A percentile compares a stretch with the other conserved stretches of the same genome.
These are phyloP conservation scores for Glebionis coronaria DNA, from an alignment of 129 eudicot species.

Conservation along the genomic window DNA sequence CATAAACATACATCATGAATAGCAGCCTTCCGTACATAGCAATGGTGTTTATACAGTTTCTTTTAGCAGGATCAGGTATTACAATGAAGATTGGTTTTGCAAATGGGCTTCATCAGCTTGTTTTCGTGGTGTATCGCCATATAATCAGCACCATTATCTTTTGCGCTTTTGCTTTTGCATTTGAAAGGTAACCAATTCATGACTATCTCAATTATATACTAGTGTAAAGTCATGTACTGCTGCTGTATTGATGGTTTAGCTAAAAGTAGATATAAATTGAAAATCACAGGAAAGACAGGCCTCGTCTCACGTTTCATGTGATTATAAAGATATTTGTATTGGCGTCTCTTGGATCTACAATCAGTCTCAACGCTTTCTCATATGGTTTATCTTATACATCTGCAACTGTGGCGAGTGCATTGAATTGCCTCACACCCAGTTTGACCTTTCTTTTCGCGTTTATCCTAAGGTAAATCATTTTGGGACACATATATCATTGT, in stretches of 20 bases:
- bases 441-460: conserved; percentile 16
- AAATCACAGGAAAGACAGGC: conserved; percentile 17
- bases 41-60: conserved; percentile 24
- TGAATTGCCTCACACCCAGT: conserved; percentile 22
- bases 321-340: conserved; percentile 19
- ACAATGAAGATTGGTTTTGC: conserved; percentile 21
- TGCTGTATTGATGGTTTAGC: no score
- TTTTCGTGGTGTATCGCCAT: conserved; percentile 28
- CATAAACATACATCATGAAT: background rate
- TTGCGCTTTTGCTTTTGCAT: conserved; percentile 22
- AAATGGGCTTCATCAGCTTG: conserved; percentile 27
- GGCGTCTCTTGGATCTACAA: conserved; percentile 24
- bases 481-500: no score
- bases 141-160: conserved; percentile 14
- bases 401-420: conserved; percentile 29
- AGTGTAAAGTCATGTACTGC: background rate
- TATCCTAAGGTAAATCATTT: conserved; percentile 6
- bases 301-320: conserved; percentile 11
- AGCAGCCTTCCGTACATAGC: conserved; percentile 17
- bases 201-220: background rate
- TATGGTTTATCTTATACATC: conserved; percentile 27
- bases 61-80: conserved; percentile 19
- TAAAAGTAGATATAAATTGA: background rate
- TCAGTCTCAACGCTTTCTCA: conserved; percentile 19
- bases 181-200: conserved; percentile 18